A percentile compares a stretch with the other conserved stretches of the same genome.
Conservation (phyloP, 106 monocot genomes). For the Phalaenopsis aphrodite region DNA sequence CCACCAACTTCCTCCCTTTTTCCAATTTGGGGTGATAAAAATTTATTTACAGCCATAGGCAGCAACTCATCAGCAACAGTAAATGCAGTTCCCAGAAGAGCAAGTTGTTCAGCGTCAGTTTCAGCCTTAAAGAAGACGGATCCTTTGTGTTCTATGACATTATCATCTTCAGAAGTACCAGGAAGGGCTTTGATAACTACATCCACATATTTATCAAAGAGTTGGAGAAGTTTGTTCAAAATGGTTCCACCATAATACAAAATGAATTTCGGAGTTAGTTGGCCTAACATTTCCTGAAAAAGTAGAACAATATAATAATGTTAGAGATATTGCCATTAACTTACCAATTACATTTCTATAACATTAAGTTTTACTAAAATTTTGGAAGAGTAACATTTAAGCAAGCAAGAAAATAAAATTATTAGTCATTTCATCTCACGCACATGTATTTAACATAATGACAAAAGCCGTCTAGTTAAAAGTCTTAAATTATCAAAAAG, state of each 20-base stretch:
- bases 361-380: not conserved
- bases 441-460: no score
- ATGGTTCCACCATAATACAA: constrained; percentile 74
- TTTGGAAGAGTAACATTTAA: no score
- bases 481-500: no score
- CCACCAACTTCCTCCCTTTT: constrained; percentile 33
- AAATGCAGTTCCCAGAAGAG: constrained; percentile 74
- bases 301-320: not conserved
- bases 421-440: no score
- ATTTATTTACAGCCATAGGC: constrained; percentile 59
- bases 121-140: constrained; percentile 53
- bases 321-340: not conserved
- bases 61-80: constrained; percentile 81
- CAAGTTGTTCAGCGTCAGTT: constrained; percentile 86
- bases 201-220: constrained; percentile 86
- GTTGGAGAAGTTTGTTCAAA: constrained; percentile 54
- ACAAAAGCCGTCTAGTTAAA: no score
- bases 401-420: no score
- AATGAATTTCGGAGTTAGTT: constrained; percentile 64
- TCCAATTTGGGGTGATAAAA: constrained; percentile 40
- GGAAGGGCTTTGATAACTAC: constrained; percentile 67
- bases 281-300: constrained; percentile 80
- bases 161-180: constrained; percentile 71
- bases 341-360: not conserved
- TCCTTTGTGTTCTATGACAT: constrained; percentile 42